Conservation (phyloP, 208 protist species). For the Crithidia bombi region DNA sequence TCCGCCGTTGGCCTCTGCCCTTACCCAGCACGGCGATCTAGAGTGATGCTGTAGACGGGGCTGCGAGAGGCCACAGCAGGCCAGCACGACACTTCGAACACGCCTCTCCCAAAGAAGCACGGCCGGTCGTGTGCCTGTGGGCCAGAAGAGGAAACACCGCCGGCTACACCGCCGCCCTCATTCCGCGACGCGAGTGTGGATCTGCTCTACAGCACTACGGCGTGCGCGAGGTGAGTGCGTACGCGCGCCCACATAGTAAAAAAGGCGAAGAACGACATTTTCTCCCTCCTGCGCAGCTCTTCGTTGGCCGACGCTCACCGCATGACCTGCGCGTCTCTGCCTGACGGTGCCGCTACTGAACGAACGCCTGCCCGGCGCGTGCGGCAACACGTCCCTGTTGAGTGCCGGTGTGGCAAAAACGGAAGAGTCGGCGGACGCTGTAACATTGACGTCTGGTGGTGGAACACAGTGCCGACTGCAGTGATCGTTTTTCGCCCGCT, state of each 20-base stretch:
- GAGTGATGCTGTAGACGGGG: conserved; percentile 13
- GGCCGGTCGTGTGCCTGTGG: conserved; percentile 33
- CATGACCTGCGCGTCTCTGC: conserved; percentile 1
- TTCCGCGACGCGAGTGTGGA: neutral
- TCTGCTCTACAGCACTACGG: conserved; percentile 29
- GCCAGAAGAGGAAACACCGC: conserved; percentile 13
- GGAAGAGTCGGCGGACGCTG: conserved; percentile 5
- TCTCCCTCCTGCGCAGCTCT: conserved; percentile 22
- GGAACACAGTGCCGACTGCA: no score
- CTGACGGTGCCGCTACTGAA: conserved; percentile 10
- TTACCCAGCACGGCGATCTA: neutral
- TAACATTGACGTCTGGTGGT: conserved; percentile 6
- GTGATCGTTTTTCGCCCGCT: neutral
- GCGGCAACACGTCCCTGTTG: conserved; percentile 24
- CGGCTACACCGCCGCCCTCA: neutral
- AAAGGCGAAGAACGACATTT: conserved; percentile 41
- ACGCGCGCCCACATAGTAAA: conserved; percentile 30
- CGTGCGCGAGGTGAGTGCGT: conserved; percentile 25
- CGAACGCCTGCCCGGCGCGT: conserved; percentile 10
- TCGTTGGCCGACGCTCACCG: neutral
- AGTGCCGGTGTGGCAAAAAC: conserved; percentile 15
- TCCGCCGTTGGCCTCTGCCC: conserved; percentile 6
- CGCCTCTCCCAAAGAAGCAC: conserved; percentile 14
- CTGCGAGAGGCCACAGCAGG: conserved; percentile 25
- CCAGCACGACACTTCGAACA: conserved; percentile 27